Base-by-base conservation (phyloP, 805 yeast species). In the Brettanomyces custersianus region DNA sequence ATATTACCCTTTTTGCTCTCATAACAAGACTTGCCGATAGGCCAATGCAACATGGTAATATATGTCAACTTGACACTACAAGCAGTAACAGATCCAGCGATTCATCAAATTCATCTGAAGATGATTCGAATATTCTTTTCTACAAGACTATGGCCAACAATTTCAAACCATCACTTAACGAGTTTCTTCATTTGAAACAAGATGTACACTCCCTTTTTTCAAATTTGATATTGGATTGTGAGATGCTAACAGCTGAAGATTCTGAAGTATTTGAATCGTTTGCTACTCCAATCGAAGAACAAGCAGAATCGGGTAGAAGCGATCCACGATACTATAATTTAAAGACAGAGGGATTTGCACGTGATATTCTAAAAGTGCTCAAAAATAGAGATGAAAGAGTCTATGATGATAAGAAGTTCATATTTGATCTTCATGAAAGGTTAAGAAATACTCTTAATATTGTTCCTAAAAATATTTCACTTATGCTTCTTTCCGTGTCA, bases 121-220 rank as follows among this genome's bases (percentile, higher is more conserved):
- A 42, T n/a, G 46, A 36, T 19, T 26, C 34, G 6, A 53, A 48
- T 26, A 50, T 45, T 24, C 37, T 44, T 30, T 59, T 59, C 39
- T 59, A 55, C 37, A 60, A 59, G 33, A 52, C 62, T 5, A 57
- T 62, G 1, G 44, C 58, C 3, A 52, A 50, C 21, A 42, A 48
- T 10, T 43, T 55, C 9, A 48, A 70, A 40, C 77, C 79, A 0
- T 59, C 68, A 19, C 63, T 73, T 4, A 63, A 79, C n/a, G 94
- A 83, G 34, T 86, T 82, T 51, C 72, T 78, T 48, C 80, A 79
- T 42, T 60, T 71, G 32, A 87, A 86, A 47, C 95, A 86, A 52
- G 67, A 70, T 7, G 53, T 83, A 19, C 88, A 85, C 53, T 74
- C 80, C 44, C 52, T 68, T 4, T 62, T 78, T 22, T 62, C 76